These are phyloP conservation scores for Ophiorrhiza pumila DNA, from an alignment of 257 asterid genomes.

Conservation along the genomic window DNA sequence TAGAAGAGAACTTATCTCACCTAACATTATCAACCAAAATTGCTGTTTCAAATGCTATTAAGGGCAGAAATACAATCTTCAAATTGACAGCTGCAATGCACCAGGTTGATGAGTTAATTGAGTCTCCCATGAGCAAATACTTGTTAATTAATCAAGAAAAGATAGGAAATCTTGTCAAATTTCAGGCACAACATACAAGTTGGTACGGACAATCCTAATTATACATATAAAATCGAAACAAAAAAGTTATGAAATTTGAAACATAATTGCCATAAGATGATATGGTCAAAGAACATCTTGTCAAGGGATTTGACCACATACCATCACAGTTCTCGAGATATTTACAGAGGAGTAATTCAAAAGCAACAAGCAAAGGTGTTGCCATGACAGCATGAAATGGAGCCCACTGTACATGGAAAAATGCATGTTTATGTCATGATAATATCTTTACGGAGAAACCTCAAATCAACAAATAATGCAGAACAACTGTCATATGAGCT, in stretches of 20 bases:
- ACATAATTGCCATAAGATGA: background rate
- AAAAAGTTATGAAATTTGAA: background rate
- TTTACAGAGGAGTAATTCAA: slow-evolving; percentile 87
- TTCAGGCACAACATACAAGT: background rate
- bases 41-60: slow-evolving; percentile 77
- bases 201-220: too few relatives aligned
- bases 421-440: slow-evolving; percentile 17
- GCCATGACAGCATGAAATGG: slow-evolving; percentile 90
- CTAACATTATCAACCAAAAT: slow-evolving; percentile 83
- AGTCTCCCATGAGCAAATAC: slow-evolving; percentile 16
- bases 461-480: background rate
- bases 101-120: slow-evolving; percentile 23
- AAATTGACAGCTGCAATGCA: slow-evolving; percentile 68
- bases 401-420: slow-evolving; percentile 76
- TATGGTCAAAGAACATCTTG: background rate
- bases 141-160: slow-evolving; percentile 3
- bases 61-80: slow-evolving; percentile 92
- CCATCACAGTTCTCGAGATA: slow-evolving; percentile 68
- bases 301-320: slow-evolving; percentile 31
- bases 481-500: background rate
- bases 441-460: slow-evolving; percentile 11
- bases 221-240: background rate
- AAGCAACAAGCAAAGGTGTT: slow-evolving; percentile 83
- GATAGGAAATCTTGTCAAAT: background rate
- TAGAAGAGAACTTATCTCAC: slow-evolving; percentile 38